A percentile compares a stretch with the other conserved stretches of the same genome.
These are phyloP conservation scores for Arthrobotrys entomopaga DNA, from an alignment of 2,329 filamentous ascomycete species.

Conservation along the genomic window DNA sequence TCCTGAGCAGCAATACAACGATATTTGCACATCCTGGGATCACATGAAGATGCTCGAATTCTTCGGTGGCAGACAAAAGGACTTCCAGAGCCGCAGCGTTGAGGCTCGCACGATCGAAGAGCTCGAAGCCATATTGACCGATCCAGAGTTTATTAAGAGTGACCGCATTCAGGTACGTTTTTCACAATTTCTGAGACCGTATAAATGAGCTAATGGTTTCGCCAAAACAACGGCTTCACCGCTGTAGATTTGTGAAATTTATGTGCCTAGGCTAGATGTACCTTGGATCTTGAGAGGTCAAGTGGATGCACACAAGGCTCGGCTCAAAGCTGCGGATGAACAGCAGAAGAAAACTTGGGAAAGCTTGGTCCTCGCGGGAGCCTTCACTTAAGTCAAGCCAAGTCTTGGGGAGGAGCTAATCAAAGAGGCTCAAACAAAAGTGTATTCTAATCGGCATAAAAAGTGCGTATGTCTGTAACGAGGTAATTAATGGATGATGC, in stretches of 20 bases:
- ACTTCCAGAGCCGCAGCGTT: slow-evolving; percentile 59
- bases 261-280: slow-evolving; percentile 40
- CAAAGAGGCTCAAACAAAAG: neutral
- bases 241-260: slow-evolving; percentile 45
- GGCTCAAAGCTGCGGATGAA: slow-evolving; percentile 32
- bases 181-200: neutral
- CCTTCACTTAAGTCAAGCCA: slow-evolving; percentile 9
- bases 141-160: slow-evolving; percentile 61
- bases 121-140: slow-evolving; percentile 62
- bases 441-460: neutral
- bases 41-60: slow-evolving; percentile 66
- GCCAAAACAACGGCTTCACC: neutral
- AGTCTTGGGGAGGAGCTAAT: neutral
- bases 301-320: slow-evolving; percentile 48
- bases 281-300: slow-evolving; percentile 50
- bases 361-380: slow-evolving; percentile 36
- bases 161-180: slow-evolving; percentile 61
- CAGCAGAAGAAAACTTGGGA: slow-evolving; percentile 42
- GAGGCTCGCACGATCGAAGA: slow-evolving; percentile 65
- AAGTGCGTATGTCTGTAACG: too few species aligned
- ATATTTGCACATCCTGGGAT: slow-evolving; percentile 67
- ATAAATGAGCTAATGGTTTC: neutral
- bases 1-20: slow-evolving; percentile 68
- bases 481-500: too few species aligned
- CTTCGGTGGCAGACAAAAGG: slow-evolving; percentile 65